Evolutionary conservation across 2,329 filamentous ascomycete species (phyloP).

Genomic region (Periconia sp.): DNA sequence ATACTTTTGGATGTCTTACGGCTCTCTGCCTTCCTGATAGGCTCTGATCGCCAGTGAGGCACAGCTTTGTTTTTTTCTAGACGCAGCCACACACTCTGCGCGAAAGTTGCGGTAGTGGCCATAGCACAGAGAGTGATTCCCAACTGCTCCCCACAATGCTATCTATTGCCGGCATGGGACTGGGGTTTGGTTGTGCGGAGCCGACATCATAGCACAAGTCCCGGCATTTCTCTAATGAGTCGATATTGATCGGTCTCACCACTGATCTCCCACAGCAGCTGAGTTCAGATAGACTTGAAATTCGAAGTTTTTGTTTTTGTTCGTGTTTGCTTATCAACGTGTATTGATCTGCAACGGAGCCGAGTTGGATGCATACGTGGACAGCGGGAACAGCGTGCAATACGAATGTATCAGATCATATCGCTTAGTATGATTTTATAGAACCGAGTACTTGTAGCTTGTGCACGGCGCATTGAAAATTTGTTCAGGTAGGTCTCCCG

Average conservation of each 20-base stretch:
- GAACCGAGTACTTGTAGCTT: no score
- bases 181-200: constrained; percentile 15
- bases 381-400: neutral
- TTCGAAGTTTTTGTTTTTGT: neutral
- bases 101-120: neutral
- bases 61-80: no score
- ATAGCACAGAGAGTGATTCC: neutral
- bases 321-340: neutral
- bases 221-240: constrained; percentile 5
- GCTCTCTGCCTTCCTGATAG: no score
- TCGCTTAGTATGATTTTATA: neutral
- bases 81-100: neutral
- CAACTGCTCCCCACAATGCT: constrained; percentile 1
- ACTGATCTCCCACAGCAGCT: neutral
- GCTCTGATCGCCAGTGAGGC: no score
- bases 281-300: neutral
- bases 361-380: neutral
- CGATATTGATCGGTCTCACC: neutral
- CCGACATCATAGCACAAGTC: constrained; percentile 10
- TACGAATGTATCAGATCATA: neutral
- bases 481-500: neutral
- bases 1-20: no score
- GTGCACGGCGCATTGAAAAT: neutral
- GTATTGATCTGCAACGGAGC: no score
- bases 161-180: constrained; percentile 12